Conservation (phyloP, 225 moss, liverwort and hornwort genomes). For the Polytrichum commune region DNA sequence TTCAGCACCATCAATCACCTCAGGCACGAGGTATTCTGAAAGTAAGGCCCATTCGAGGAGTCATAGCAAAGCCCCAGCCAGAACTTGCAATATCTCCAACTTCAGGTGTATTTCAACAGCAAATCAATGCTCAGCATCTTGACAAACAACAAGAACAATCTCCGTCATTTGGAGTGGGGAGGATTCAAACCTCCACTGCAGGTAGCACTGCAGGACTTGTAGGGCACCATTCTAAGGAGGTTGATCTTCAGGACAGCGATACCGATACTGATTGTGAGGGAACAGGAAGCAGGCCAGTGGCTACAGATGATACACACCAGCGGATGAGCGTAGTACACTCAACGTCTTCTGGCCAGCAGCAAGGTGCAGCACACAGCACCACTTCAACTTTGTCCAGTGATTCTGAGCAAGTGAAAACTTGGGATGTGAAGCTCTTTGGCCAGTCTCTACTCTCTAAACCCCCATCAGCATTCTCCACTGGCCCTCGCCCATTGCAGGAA, state of each 20-base stretch:
- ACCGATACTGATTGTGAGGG: conserved; percentile 44
- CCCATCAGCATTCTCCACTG: conserved; percentile 29
- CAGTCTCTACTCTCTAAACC: conserved; percentile 97
- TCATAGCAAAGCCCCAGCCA: conserved; percentile 20
- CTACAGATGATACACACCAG: conserved; percentile 53
- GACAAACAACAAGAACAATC: conserved; percentile 45
- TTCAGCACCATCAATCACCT: conserved; percentile 42
- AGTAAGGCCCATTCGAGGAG: conserved; percentile 41
- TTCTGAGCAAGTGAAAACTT: conserved; percentile 56
- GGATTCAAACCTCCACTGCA: conserved; percentile 37
- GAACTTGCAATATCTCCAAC: conserved; percentile 19
- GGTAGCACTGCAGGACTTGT: conserved; percentile 38
- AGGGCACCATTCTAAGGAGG: conserved; percentile 38
- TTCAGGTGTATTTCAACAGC: conserved; percentile 17
- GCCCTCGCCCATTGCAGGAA: conserved; percentile 32
- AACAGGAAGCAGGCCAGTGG: conserved; percentile 36
- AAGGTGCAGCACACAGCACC: conserved; percentile 42
- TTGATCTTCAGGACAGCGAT: conserved; percentile 54
- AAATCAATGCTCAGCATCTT: conserved; percentile 18
- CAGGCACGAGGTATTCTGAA: conserved; percentile 33
- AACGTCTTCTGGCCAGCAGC: conserved; percentile 47
- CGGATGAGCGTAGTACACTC: conserved; percentile 46
- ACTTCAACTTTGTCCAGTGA: conserved; percentile 53
- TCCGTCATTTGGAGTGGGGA: conserved; percentile 49
- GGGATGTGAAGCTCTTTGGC: conserved; percentile 94